phyloP scores from a whole-genome alignment of 306 rosid genomes.

The Rosa lucieae region DNA sequence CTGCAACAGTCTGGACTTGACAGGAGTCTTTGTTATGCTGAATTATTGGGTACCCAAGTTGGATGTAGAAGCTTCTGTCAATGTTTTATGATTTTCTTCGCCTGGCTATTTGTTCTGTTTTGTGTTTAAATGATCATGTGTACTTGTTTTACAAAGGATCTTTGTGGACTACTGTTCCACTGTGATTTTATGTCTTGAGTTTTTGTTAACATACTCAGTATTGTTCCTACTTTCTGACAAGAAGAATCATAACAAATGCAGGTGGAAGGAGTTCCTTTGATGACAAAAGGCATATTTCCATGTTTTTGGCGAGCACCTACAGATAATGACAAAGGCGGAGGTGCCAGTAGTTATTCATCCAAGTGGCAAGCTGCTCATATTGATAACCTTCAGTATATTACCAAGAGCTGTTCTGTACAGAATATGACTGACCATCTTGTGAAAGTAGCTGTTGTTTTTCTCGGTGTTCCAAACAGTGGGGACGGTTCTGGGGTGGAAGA shows the following conservation, averaged over 20 bases:
- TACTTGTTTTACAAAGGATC: neutral
- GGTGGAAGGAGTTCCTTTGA: slow-evolving; percentile 69
- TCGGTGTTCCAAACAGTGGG: slow-evolving; percentile 46
- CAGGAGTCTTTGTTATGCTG: neutral
- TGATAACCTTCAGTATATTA: slow-evolving; percentile 52
- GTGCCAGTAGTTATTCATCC: slow-evolving; percentile 53
- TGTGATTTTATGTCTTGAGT: neutral
- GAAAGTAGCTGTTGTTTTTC: slow-evolving; percentile 49
- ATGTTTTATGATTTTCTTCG: neutral
- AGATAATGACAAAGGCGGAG: slow-evolving; percentile 94
- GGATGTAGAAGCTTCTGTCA: neutral
- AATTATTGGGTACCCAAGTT: neutral
- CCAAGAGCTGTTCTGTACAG: slow-evolving; percentile 60
- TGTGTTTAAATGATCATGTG: neutral
- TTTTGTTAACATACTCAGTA: neutral
- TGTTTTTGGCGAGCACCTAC: slow-evolving; percentile 94
- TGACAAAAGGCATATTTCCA: slow-evolving; percentile 72
- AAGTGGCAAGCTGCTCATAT: slow-evolving; percentile 78
- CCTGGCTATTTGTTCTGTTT: neutral
- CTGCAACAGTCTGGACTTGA: neutral
- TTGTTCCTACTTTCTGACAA: neutral
- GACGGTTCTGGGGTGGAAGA: slow-evolving; percentile 31
- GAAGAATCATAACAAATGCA: slow-evolving; percentile 28
- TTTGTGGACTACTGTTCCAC: neutral
- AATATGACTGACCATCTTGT: slow-evolving; percentile 35